These are phyloP conservation scores for Chrysanthemum makinoi DNA, from an alignment of 129 eudicot genomes.

Conservation along the genomic window DNA sequence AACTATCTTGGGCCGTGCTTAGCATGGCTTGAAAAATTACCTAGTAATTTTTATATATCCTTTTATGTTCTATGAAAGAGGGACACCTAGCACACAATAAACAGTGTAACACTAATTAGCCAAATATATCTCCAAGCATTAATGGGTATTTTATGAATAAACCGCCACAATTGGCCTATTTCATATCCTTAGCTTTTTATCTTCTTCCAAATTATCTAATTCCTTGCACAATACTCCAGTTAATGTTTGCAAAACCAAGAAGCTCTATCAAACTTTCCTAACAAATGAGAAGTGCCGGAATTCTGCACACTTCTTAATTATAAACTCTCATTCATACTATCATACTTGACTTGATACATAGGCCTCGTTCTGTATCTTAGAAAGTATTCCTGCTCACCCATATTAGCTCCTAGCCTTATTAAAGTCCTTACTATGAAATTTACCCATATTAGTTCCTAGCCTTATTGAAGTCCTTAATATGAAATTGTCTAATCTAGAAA, in stretches of 20 bases:
- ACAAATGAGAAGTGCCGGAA: no score
- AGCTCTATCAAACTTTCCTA: not conserved
- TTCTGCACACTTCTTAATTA: no score
- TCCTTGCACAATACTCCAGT: not conserved
- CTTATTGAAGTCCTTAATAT: no score
- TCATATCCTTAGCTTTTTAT: not conserved
- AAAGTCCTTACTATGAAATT: no score
- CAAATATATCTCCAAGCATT: conserved; percentile 2
- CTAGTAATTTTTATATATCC: not conserved
- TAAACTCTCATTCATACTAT: not conserved
- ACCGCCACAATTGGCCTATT: not conserved
- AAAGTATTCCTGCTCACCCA: not conserved
- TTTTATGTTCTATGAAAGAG: not conserved
- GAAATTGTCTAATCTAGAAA: not conserved
- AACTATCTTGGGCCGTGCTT: no score
- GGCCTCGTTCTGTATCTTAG: not conserved
- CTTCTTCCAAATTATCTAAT: not conserved
- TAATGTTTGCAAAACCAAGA: not conserved
- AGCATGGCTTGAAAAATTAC: no score
- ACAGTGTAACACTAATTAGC: not conserved
- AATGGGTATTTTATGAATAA: not conserved
- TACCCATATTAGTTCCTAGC: no score
- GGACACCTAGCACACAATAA: not conserved
- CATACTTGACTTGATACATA: no score
- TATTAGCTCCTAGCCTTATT: no score